These are phyloP conservation scores for Rosa hybrid DNA, from an alignment of 331 rosid species.

Conservation along the genomic window DNA sequence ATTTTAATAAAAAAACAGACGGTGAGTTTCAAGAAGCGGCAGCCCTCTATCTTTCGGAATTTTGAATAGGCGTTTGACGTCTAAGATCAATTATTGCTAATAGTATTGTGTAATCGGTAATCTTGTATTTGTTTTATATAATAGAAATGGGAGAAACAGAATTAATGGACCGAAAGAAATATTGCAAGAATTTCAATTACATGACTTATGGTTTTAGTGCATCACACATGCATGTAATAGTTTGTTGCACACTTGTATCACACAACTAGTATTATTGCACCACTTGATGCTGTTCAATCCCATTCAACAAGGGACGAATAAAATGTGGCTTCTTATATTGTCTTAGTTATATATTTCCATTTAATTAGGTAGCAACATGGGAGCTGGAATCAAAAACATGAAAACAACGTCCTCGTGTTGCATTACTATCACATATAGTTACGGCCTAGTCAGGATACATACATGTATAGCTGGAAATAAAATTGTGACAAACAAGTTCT, in stretches of 20 bases:
- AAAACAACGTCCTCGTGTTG: neutral
- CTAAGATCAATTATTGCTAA: too few relatives aligned
- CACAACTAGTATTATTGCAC: neutral
- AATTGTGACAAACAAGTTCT: too few relatives aligned
- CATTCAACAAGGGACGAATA: neutral
- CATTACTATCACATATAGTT: neutral
- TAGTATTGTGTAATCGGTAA: too few relatives aligned
- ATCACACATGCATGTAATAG: too few relatives aligned
- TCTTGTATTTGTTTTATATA: too few relatives aligned
- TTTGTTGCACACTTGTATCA: neutral
- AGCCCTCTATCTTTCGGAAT: too few relatives aligned
- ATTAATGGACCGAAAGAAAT: too few relatives aligned
- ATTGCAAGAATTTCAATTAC: neutral
- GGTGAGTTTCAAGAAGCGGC: too few relatives aligned
- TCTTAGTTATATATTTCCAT: neutral
- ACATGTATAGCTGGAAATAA: neutral
- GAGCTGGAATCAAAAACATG: neutral
- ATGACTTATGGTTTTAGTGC: neutral
- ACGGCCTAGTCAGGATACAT: constrained; percentile 6
- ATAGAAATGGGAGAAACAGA: too few relatives aligned
- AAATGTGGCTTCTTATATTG: neutral
- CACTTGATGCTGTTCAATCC: neutral
- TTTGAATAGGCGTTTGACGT: too few relatives aligned
- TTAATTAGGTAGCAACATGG: neutral
- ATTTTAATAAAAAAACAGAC: too few relatives aligned